Conservation (phyloP, 441 rosid species). For the Melastoma candidum region DNA sequence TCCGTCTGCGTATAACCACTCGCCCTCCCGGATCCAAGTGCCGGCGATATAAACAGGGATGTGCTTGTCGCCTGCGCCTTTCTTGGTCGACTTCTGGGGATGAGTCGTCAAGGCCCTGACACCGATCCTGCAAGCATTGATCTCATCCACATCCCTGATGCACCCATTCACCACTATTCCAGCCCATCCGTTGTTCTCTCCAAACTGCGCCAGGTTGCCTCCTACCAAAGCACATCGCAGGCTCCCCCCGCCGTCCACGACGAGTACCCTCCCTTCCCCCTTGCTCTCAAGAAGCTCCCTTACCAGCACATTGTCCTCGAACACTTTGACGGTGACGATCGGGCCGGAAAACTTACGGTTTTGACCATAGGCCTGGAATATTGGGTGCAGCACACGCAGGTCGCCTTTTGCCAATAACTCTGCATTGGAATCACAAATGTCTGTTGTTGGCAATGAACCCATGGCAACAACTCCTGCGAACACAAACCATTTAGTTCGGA, state of each 20-base stretch:
- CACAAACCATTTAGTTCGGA: too few species aligned
- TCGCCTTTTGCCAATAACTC: constrained; percentile 48
- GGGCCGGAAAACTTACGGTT: constrained; percentile 60
- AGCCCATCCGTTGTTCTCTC: constrained; percentile 68
- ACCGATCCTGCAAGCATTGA: constrained; percentile 63
- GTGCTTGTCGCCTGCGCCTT: constrained; percentile 66
- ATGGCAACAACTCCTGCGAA: constrained; percentile 14
- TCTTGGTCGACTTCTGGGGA: constrained; percentile 65
- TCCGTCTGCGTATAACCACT: constrained; percentile 76
- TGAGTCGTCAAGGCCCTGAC: constrained; percentile 65
- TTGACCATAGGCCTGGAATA: constrained; percentile 68
- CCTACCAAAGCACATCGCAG: constrained; percentile 72
- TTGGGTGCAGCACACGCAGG: constrained; percentile 52
- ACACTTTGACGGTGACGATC: constrained; percentile 56
- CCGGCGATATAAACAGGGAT: constrained; percentile 46
- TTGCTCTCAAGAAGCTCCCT: constrained; percentile 53
- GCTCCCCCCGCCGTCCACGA: constrained; percentile 87
- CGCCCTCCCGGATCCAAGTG: constrained; percentile 45
- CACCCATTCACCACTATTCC: constrained; percentile 75
- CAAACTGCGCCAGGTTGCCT: constrained; percentile 59
- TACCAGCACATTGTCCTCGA: constrained; percentile 76
- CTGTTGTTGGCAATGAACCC: constrained; percentile 63
- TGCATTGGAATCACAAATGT: constrained; percentile 68
- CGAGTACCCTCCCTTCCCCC: constrained; percentile 74
- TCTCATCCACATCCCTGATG: constrained; percentile 77